These are phyloP conservation scores for Ulvella scutata DNA, from an alignment of 139 green algal genomes.

Conservation along the genomic window DNA sequence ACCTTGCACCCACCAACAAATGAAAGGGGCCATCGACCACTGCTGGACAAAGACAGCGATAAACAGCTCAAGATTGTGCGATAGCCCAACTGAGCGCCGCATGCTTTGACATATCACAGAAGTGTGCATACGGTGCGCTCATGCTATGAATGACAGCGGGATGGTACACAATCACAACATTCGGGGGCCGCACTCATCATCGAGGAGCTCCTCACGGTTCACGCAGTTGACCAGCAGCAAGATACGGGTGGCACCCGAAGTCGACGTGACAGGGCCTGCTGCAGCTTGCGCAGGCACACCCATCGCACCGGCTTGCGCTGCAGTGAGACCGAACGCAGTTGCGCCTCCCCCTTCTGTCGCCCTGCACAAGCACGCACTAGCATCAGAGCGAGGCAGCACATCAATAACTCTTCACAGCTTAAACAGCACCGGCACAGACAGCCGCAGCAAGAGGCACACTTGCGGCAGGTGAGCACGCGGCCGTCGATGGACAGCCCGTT, in stretches of 20 bases:
- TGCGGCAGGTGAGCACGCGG: slow-evolving; percentile 58
- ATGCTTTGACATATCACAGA: too few species aligned
- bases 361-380: background rate
- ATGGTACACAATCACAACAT: too few species aligned
- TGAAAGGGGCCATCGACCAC: too few species aligned
- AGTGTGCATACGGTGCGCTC: too few species aligned
- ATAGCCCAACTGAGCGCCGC: too few species aligned
- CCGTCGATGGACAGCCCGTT: slow-evolving; percentile 95
- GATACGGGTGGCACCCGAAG: slow-evolving; percentile 29
- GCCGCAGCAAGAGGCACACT: background rate
- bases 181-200: slow-evolving; percentile 34
- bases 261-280: slow-evolving; percentile 8
- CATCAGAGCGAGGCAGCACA: background rate
- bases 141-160: too few species aligned
- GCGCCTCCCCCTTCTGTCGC: background rate
- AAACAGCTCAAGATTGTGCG: too few species aligned
- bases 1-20: too few species aligned
- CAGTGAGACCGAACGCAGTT: background rate
- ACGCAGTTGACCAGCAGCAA: slow-evolving; percentile 52
- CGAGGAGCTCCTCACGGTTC: slow-evolving; percentile 64
- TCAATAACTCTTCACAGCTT: background rate
- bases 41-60: too few species aligned
- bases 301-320: background rate
- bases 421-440: background rate
- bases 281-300: background rate